A percentile compares a stretch with the other conserved stretches of the same genome.
Evolutionary conservation across 768 basidiomycete genomes (phyloP).

Genomic region (Terana coerulea): DNA sequence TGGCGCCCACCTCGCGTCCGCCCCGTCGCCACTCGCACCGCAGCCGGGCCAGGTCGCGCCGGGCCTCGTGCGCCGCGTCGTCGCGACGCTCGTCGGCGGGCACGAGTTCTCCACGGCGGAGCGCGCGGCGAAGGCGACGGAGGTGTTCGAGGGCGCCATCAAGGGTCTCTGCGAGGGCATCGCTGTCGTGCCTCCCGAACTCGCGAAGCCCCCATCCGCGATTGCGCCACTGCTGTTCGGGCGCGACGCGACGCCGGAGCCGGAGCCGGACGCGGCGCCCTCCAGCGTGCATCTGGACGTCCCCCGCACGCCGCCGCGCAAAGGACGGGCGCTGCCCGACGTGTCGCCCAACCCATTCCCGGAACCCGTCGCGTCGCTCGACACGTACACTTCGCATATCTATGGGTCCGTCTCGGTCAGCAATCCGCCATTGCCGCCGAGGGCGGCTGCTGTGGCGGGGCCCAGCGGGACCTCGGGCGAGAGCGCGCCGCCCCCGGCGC

Average conservation of each 20-base stretch:
- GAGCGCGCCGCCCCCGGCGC: slow-evolving; percentile 13
- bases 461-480: slow-evolving; percentile 4
- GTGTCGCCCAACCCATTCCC: slow-evolving; percentile 65
- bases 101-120: slow-evolving; percentile 74
- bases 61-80: slow-evolving; percentile 66
- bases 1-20: slow-evolving; percentile 11
- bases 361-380: slow-evolving; percentile 57
- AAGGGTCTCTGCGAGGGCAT: slow-evolving; percentile 71
- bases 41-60: slow-evolving; percentile 60
- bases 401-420: slow-evolving; percentile 53
- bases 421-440: slow-evolving; percentile 38
- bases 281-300: slow-evolving; percentile 52
- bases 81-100: slow-evolving; percentile 63
- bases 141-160: slow-evolving; percentile 65
- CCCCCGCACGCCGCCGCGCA: slow-evolving; percentile 31
- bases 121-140: slow-evolving; percentile 63
- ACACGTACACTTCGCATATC: slow-evolving; percentile 57
- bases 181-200: slow-evolving; percentile 10
- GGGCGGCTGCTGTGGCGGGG: slow-evolving; percentile 10
- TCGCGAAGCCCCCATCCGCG: slow-evolving; percentile 6
- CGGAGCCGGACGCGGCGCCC: slow-evolving; percentile 9
- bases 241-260: slow-evolving; percentile 20
- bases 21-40: slow-evolving; percentile 43
- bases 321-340: slow-evolving; percentile 33
- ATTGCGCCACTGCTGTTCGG: slow-evolving; percentile 13